Percentiles rank a stretch among this genome's conserved stretches.
Conservation (phyloP, 129 eudicot species). For the Helianthus tuberosus region DNA sequence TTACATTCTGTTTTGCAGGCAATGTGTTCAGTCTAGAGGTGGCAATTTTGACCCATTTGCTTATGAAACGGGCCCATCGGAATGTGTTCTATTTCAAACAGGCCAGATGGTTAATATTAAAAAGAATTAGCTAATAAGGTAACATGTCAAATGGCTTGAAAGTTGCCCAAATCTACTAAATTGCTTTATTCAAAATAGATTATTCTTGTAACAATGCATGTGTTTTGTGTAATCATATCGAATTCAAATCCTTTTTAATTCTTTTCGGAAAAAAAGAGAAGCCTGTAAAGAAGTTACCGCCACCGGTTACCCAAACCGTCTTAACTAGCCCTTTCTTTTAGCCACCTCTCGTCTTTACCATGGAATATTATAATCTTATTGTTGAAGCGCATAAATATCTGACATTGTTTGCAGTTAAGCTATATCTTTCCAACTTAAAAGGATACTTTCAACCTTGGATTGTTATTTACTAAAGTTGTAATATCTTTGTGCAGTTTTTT, state of each 20-base stretch:
- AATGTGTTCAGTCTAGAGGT: not conserved
- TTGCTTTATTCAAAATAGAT: not conserved
- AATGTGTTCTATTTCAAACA: not conserved
- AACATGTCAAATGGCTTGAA: not conserved
- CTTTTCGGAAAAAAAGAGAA: not conserved
- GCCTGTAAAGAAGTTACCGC: not conserved
- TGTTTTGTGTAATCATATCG: not conserved
- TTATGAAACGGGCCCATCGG: not conserved
- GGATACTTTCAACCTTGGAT: not conserved
- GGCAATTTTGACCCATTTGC: not conserved
- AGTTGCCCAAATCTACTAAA: not conserved
- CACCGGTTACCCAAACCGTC: not conserved
- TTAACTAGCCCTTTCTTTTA: not conserved
- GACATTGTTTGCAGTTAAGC: constrained; percentile 3
- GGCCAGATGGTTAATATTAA: not conserved
- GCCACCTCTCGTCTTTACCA: not conserved
- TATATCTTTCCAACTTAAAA: not conserved
- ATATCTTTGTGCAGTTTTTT: too few relatives aligned
- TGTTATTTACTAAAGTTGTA: constrained; percentile 8
- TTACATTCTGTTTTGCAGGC: not conserved
- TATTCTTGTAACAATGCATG: not conserved
- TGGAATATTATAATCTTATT: not conserved
- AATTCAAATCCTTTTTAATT: not conserved
- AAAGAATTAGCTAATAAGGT: not conserved
- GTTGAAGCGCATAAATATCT: constrained; percentile 10